Conservation (phyloP, 2,329 filamentous ascomycete genomes). For the Aspergillus latus region DNA sequence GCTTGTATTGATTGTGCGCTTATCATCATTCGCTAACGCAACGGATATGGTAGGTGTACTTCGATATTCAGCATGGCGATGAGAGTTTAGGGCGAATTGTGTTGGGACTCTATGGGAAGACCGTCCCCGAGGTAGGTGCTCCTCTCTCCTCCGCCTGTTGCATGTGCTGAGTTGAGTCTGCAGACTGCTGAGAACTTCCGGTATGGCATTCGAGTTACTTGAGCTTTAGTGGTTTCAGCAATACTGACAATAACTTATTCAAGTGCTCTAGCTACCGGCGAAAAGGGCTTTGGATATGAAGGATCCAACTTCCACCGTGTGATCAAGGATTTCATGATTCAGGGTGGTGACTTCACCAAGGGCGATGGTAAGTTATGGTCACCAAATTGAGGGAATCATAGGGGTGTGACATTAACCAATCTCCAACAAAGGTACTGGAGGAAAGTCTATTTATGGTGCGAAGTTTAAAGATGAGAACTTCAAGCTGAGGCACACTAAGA, state of each 20-base stretch:
- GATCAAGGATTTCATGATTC: slow-evolving; percentile 70
- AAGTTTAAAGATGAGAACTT: slow-evolving; percentile 72
- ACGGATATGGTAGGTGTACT: slow-evolving; percentile 54
- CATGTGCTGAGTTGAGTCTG: not conserved
- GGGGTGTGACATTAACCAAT: slow-evolving; percentile 1
- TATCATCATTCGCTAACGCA: slow-evolving; percentile 12
- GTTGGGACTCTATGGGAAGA: slow-evolving; percentile 67
- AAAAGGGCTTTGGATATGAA: slow-evolving; percentile 68
- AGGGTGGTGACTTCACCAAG: slow-evolving; percentile 67
- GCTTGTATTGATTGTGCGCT: too few species aligned
- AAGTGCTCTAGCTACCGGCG: slow-evolving; percentile 62
- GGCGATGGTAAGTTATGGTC: slow-evolving; percentile 51
- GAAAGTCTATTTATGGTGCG: slow-evolving; percentile 66
- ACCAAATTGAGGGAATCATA: not conserved
- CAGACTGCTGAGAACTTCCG: slow-evolving; percentile 66
- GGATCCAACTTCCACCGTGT: slow-evolving; percentile 68
- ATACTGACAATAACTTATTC: slow-evolving; percentile 15
- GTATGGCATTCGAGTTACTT: slow-evolving; percentile 31
- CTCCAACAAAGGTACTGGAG: slow-evolving; percentile 56
- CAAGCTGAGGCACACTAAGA: slow-evolving; percentile 67
- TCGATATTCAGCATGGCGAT: slow-evolving; percentile 65
- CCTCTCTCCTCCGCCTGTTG: not conserved
- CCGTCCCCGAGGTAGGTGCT: slow-evolving; percentile 59
- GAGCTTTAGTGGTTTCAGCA: not conserved
- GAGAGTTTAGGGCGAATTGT: slow-evolving; percentile 61